Evolutionary conservation across 257 asterid species (phyloP).

Genomic region (Nicotiana paniculata): DNA sequence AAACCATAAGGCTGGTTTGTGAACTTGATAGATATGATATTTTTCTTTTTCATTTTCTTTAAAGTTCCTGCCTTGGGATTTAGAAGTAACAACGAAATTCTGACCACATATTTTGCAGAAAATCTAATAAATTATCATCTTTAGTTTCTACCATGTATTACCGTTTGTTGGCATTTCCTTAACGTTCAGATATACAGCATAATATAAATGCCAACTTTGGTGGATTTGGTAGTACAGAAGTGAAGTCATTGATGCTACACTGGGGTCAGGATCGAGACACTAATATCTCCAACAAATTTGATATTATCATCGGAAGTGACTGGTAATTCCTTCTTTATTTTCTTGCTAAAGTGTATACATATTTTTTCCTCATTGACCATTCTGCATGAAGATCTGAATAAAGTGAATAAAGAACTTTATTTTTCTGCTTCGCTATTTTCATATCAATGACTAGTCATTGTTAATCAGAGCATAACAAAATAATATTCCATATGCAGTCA

Average conservation of each 20-base stretch:
- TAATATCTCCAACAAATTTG: conserved; percentile 45
- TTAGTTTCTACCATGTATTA: background rate
- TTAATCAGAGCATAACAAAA: background rate
- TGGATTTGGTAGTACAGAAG: conserved; percentile 55
- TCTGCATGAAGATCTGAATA: background rate
- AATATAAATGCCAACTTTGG: conserved; percentile 52
- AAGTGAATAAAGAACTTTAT: background rate
- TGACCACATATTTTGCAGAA: background rate
- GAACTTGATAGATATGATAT: background rate
- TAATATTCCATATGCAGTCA: background rate
- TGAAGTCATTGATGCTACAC: conserved; percentile 66
- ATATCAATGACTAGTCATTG: background rate
- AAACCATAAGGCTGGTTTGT: background rate
- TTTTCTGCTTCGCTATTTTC: background rate
- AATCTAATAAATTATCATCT: background rate
- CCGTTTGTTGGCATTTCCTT: conserved; percentile 28
- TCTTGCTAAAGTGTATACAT: background rate
- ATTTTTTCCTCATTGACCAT: background rate
- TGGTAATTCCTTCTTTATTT: conserved; percentile 43
- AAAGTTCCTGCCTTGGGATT: background rate
- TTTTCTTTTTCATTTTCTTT: background rate
- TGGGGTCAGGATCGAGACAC: conserved; percentile 50
- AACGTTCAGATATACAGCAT: conserved; percentile 64
- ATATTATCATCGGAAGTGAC: conserved; percentile 81
- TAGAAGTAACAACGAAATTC: background rate